Conservation (phyloP, 1,284 basidiomycete species). For the Fomitopsis palustris region DNA sequence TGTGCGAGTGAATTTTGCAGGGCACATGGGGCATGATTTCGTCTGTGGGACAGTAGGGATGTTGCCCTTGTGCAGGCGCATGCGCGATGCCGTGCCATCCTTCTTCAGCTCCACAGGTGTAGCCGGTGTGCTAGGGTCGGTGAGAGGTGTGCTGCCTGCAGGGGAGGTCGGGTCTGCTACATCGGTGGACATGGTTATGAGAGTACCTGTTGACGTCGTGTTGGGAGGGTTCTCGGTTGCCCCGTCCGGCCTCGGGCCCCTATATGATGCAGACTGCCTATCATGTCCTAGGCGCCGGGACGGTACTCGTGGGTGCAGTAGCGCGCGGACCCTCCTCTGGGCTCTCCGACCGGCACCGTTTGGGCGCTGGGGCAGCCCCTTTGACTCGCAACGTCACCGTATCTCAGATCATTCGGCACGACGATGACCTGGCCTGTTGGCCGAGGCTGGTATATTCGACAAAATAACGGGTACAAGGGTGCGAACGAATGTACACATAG, state of each 20-base stretch:
- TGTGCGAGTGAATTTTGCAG: constrained; percentile 55
- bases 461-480: background rate
- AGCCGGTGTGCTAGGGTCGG: background rate
- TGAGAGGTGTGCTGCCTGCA: background rate
- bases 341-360: too few relatives aligned
- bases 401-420: background rate
- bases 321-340: too few relatives aligned
- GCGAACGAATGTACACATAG: background rate
- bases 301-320: too few relatives aligned
- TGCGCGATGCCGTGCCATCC: constrained; percentile 25
- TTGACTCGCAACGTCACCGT: background rate
- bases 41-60: constrained; percentile 38
- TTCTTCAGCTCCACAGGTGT: constrained; percentile 19
- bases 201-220: constrained; percentile 2
- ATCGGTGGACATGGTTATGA: constrained; percentile 20
- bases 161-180: background rate
- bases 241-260: background rate
- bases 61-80: constrained; percentile 35
- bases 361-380: background rate
- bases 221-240: background rate
- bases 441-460: background rate
- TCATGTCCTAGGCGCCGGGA: background rate
- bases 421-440: background rate
- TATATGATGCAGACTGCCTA: background rate
- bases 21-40: constrained; percentile 51